Conservation (phyloP, 1,284 basidiomycete genomes). For the Cryptococcus sp. region DNA sequence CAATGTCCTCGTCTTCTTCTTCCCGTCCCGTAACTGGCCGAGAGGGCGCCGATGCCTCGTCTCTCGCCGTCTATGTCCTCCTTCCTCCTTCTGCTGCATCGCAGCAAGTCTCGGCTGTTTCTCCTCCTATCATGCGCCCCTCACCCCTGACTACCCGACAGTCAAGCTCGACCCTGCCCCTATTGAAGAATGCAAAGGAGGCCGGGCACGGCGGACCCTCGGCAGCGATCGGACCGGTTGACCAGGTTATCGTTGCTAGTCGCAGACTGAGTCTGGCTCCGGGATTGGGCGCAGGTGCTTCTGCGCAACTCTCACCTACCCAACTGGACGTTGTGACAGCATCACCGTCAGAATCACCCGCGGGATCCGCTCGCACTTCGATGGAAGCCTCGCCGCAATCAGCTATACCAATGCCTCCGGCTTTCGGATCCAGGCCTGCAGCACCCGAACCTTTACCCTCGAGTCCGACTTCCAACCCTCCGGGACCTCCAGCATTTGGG, state of each 20-base stretch:
- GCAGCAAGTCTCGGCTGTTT: constrained; percentile 14
- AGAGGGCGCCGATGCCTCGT: not conserved
- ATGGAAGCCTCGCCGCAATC: too few species aligned
- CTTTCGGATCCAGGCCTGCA: constrained; percentile 15
- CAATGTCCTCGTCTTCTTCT: constrained; percentile 6
- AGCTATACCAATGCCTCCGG: constrained; percentile 1
- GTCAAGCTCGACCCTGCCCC: constrained; percentile 17
- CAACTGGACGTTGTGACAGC: not conserved
- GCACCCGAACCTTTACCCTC: constrained; percentile 1
- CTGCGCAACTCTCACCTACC: not conserved
- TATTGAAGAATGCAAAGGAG: constrained; percentile 5
- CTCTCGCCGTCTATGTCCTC: constrained; percentile 24
- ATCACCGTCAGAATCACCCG: constrained; percentile 1
- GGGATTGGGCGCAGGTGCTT: constrained; percentile 33
- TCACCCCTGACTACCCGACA: constrained; percentile 21
- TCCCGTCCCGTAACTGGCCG: too few species aligned
- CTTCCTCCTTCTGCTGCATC: constrained; percentile 32
- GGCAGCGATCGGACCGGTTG: constrained; percentile 6
- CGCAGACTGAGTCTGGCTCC: constrained; percentile 43
- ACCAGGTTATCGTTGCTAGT: constrained; percentile 17
- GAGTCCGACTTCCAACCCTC: constrained; percentile 3
- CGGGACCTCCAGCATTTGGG: constrained; percentile 16
- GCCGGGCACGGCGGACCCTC: constrained; percentile 1
- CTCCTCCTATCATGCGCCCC: constrained; percentile 11
- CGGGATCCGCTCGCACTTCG: not conserved